A percentile compares a stretch with the other conserved stretches of the same genome.
These are phyloP conservation scores for Lentinula sp. DNA, from an alignment of 768 basidiomycete genomes.

Conservation along the genomic window DNA sequence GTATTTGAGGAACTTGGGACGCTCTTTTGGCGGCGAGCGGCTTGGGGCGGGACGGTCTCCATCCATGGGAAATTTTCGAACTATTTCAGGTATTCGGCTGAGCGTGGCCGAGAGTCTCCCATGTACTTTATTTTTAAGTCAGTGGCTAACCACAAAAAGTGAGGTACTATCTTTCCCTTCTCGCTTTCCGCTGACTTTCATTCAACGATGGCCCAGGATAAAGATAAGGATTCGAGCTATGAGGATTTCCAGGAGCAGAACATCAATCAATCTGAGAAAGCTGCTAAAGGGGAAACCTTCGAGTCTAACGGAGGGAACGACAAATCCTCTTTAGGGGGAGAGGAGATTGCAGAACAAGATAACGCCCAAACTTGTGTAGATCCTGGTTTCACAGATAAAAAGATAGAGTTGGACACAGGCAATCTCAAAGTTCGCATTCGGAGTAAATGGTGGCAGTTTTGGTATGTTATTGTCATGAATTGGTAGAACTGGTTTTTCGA, in stretches of 20 bases:
- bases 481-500: not conserved
- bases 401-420: constrained; percentile 30
- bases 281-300: no score
- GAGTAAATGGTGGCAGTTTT: constrained; percentile 49
- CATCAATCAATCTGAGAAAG: no score
- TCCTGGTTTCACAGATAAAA: not conserved
- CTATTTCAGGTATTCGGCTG: not conserved
- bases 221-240: no score
- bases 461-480: constrained; percentile 25
- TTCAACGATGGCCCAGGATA: no score
- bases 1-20: no score
- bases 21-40: no score
- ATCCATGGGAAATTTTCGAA: no score
- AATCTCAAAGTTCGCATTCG: constrained; percentile 33
- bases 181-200: no score
- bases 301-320: not conserved
- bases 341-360: not conserved
- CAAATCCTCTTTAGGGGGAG: not conserved
- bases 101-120: not conserved
- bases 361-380: not conserved
- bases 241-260: no score
- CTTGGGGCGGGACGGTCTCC: no score
- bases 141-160: not conserved
- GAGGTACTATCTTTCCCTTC: not conserved
- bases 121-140: not conserved